Percentiles rank a stretch among this genome's conserved stretches.
phyloP scores from a whole-genome alignment of 768 basidiomycete species.

The Porphyrellus cyaneotinctus region DNA sequence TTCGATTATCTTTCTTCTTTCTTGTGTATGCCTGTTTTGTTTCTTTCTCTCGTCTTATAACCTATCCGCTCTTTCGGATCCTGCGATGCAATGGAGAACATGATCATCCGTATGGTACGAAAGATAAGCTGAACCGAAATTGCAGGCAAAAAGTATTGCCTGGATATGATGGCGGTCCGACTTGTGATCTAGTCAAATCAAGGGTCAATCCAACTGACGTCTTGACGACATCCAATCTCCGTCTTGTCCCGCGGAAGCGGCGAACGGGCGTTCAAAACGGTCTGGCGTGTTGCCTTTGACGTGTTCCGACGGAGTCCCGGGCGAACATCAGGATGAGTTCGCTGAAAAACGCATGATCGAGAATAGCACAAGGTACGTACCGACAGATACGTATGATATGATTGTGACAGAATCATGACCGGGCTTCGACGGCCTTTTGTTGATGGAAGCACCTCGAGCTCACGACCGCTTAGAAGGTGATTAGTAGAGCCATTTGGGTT shows the following conservation, averaged over 20 bases:
- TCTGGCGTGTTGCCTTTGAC: background rate
- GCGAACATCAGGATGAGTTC: background rate
- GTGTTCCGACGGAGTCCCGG: background rate
- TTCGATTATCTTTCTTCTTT: background rate
- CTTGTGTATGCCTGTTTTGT: background rate
- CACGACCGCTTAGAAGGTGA: no score
- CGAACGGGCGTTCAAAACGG: background rate
- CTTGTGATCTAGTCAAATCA: no score
- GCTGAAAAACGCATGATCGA: background rate
- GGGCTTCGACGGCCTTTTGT: no score
- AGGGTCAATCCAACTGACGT: no score
- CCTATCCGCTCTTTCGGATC: background rate
- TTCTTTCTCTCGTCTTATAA: background rate
- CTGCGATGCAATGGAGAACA: constrained; percentile 1
- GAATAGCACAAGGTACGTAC: background rate
- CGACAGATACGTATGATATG: no score
- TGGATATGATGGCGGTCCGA: no score
- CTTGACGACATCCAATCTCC: background rate
- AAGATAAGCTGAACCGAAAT: background rate
- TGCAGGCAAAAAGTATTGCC: background rate
- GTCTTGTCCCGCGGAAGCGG: background rate
- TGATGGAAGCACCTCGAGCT: no score
- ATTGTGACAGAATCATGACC: background rate
- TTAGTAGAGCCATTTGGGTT: no score
- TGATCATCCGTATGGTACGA: background rate